phyloP scores from a whole-genome alignment of 1,284 basidiomycete genomes.

The Cutaneotrichosporon curvatum region DNA sequence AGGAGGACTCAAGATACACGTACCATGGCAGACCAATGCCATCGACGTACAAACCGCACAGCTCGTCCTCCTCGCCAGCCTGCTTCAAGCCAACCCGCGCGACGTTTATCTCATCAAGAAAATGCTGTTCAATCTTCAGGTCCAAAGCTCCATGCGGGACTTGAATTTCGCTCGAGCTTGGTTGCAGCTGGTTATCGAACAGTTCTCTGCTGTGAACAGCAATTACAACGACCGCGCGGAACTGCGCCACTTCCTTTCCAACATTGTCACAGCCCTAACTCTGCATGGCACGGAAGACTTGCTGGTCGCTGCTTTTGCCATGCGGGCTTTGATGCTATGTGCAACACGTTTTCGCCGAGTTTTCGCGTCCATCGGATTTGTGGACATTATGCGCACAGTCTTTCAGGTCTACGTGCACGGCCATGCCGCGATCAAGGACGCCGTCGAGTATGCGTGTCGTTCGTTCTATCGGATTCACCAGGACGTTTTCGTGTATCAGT shows the following conservation, averaged over 20 bases:
- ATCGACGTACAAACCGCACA: slow-evolving; percentile 64
- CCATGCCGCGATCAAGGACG: slow-evolving; percentile 53
- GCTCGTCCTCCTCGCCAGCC: slow-evolving; percentile 59
- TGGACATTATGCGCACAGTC: slow-evolving; percentile 62
- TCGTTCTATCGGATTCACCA: slow-evolving; percentile 69
- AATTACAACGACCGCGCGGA: slow-evolving; percentile 69
- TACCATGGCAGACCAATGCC: slow-evolving; percentile 51
- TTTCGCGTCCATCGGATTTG: slow-evolving; percentile 64
- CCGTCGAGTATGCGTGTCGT: slow-evolving; percentile 64
- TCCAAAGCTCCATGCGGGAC: slow-evolving; percentile 27
- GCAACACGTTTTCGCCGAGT: slow-evolving; percentile 68
- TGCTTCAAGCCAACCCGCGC: slow-evolving; percentile 61
- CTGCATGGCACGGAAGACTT: slow-evolving; percentile 63
- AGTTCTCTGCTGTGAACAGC: slow-evolving; percentile 66
- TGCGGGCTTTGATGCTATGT: slow-evolving; percentile 63
- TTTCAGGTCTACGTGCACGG: slow-evolving; percentile 62
- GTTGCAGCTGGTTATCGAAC: slow-evolving; percentile 60
- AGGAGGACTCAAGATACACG: slow-evolving; percentile 46
- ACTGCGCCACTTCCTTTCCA: slow-evolving; percentile 60
- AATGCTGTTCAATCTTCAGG: slow-evolving; percentile 56
- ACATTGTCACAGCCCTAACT: slow-evolving; percentile 60
- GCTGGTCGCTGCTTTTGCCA: slow-evolving; percentile 57
- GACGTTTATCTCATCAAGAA: slow-evolving; percentile 67
- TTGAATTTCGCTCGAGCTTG: slow-evolving; percentile 58
- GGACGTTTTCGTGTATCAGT: slow-evolving; percentile 69